Percentiles rank a stretch among this genome's conserved stretches.
phyloP scores from a whole-genome alignment of 345 rosid genomes.

The Carallia brachiata region DNA sequence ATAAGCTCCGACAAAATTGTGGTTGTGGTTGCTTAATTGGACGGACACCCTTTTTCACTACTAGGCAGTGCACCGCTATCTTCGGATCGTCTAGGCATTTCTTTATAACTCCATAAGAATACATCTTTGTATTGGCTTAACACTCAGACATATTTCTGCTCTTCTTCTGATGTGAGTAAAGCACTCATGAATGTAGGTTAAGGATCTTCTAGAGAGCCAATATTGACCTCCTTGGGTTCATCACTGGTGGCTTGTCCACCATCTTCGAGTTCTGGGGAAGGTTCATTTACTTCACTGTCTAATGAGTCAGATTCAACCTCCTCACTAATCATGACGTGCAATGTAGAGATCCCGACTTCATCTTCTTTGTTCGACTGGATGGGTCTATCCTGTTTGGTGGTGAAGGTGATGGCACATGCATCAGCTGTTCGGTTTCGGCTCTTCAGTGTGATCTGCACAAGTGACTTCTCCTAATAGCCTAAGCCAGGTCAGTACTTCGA shows the following conservation, averaged over 20 bases:
- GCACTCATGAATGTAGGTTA: not conserved
- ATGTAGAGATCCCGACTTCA: too few species aligned
- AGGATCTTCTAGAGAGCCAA: not conserved
- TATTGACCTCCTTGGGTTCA: conserved; percentile 5
- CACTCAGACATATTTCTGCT: not conserved
- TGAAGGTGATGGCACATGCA: too few species aligned
- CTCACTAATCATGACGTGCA: not conserved
- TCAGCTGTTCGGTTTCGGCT: too few species aligned
- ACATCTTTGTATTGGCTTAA: too few species aligned
- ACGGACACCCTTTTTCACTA: not conserved
- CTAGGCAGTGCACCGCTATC: not conserved
- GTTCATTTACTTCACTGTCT: not conserved
- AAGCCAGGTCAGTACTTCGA: too few species aligned
- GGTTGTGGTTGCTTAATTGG: not conserved
- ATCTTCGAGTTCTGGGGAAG: not conserved
- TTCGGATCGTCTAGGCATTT: not conserved
- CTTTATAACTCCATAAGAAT: not conserved
- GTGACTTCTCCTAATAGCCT: too few species aligned
- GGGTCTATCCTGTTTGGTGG: too few species aligned
- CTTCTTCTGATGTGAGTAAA: not conserved
- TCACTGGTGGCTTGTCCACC: not conserved
- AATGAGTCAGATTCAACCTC: not conserved
- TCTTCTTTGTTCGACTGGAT: too few species aligned
- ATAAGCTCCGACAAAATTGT: not conserved
- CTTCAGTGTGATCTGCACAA: too few species aligned